A percentile compares a stretch with the other conserved stretches of the same genome.
Evolutionary conservation across 176 grass and related monocot species (phyloP).

Genomic region (Raddia distichophylla): DNA sequence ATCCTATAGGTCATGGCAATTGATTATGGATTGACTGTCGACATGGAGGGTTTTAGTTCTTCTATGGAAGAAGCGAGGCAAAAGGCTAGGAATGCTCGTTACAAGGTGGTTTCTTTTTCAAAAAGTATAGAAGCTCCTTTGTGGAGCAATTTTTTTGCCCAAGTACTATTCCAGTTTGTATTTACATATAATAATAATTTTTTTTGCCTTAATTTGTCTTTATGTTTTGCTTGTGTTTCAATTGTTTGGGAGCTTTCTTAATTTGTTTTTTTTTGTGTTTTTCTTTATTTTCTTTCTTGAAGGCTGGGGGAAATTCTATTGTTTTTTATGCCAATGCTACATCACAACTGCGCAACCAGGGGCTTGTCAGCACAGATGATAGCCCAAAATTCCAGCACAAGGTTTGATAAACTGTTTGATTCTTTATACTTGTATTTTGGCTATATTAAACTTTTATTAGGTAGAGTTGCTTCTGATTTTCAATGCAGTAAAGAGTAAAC

Average conservation of each 20-base stretch:
- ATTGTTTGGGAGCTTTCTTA: background rate
- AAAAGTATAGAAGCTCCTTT: constrained; percentile 3
- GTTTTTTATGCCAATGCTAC: constrained; percentile 86
- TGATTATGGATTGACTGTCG: constrained; percentile 72
- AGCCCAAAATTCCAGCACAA: constrained; percentile 71
- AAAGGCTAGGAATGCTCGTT: constrained; percentile 87
- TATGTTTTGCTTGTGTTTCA: constrained; percentile 22
- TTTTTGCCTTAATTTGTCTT: background rate
- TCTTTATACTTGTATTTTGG: background rate
- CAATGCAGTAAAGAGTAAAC: background rate
- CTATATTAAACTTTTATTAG: constrained; percentile 7
- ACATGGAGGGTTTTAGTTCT: constrained; percentile 78
- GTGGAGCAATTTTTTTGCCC: background rate
- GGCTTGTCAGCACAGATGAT: constrained; percentile 78
- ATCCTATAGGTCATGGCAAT: constrained; percentile 74
- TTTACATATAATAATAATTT: constrained; percentile 4
- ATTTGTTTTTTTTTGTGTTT: background rate
- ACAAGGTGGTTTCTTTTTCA: constrained; percentile 53
- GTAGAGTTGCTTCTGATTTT: constrained; percentile 5
- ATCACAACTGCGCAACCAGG: constrained; percentile 60
- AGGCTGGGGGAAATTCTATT: constrained; percentile 70
- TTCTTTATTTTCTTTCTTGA: background rate
- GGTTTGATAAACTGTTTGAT: constrained; percentile 48
- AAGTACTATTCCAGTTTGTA: background rate
- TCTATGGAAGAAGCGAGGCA: constrained; percentile 90